phyloP scores from a whole-genome alignment of 306 rosid species.

The Castanopsis chinensis region DNA sequence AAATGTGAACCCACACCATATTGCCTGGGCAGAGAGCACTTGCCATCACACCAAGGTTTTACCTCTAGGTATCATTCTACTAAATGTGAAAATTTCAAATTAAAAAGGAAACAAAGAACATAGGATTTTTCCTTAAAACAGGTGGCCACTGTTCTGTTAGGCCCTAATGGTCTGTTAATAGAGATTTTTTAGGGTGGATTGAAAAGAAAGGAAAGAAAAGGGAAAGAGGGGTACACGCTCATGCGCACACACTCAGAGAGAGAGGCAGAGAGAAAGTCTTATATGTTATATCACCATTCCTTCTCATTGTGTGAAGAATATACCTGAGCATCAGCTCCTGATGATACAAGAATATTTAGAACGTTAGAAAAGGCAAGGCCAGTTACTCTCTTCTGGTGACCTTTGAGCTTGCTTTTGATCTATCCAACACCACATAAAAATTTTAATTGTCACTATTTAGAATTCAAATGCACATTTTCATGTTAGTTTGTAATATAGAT shows the following conservation, averaged over 20 bases:
- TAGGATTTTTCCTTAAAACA: too few relatives aligned
- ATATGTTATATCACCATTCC: neutral
- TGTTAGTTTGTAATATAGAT: neutral
- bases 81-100: too few relatives aligned
- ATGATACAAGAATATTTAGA: slow-evolving; percentile 91
- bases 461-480: neutral
- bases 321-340: slow-evolving; percentile 99
- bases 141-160: neutral
- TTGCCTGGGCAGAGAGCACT: too few relatives aligned
- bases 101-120: neutral
- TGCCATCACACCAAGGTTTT: too few relatives aligned
- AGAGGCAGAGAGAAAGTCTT: too few relatives aligned
- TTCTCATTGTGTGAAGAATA: slow-evolving; percentile 10
- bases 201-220: too few relatives aligned
- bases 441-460: neutral
- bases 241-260: neutral
- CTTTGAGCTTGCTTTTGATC: slow-evolving; percentile 90
- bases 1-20: too few relatives aligned
- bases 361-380: slow-evolving; percentile 90
- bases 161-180: neutral
- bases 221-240: too few relatives aligned
- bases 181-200: too few relatives aligned
- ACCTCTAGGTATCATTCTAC: too few relatives aligned
- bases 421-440: slow-evolving; percentile 18
- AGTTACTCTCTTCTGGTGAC: slow-evolving; percentile 97